Percentiles rank a stretch among this genome's conserved stretches.
phyloP scores from a whole-genome alignment of 148 eudicot genomes.

The Chenopodium formosanum region DNA sequence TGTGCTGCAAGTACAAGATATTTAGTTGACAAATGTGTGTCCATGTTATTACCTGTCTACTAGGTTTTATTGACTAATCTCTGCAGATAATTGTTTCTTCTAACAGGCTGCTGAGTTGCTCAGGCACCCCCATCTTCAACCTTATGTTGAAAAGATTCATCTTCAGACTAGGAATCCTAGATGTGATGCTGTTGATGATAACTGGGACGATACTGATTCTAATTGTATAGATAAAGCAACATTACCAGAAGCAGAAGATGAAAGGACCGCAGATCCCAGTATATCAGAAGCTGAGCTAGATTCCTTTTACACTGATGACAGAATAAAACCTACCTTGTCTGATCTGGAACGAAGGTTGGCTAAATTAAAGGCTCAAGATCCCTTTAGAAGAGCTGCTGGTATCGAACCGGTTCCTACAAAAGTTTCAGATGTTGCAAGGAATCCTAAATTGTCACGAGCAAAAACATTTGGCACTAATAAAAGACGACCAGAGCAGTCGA shows the following conservation, averaged over 20 bases:
- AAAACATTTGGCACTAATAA: constrained; percentile 51
- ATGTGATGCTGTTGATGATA: constrained; percentile 50
- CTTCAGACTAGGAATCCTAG: constrained; percentile 69
- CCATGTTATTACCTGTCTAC: neutral
- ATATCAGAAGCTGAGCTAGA: constrained; percentile 58
- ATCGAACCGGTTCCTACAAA: constrained; percentile 40
- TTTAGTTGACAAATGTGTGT: neutral
- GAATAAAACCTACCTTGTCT: constrained; percentile 35
- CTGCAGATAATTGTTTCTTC: constrained; percentile 6
- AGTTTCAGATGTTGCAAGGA: constrained; percentile 35
- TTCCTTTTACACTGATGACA: constrained; percentile 43
- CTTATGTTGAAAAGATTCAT: constrained; percentile 72
- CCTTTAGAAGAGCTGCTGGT: constrained; percentile 33
- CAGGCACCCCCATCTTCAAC: constrained; percentile 76
- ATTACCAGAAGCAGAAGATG: constrained; percentile 58
- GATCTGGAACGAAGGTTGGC: constrained; percentile 47
- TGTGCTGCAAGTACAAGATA: neutral
- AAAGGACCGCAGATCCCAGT: constrained; percentile 78
- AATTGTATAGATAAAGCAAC: constrained; percentile 60
- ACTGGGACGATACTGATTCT: constrained; percentile 61
- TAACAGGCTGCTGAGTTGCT: constrained; percentile 89
- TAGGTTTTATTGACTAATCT: neutral
- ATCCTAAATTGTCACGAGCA: constrained; percentile 42
- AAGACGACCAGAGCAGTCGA: constrained; percentile 52
- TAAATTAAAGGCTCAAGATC: constrained; percentile 48